Conservation (phyloP, 768 basidiomycete genomes). For the Pleurotus ostreatus region DNA sequence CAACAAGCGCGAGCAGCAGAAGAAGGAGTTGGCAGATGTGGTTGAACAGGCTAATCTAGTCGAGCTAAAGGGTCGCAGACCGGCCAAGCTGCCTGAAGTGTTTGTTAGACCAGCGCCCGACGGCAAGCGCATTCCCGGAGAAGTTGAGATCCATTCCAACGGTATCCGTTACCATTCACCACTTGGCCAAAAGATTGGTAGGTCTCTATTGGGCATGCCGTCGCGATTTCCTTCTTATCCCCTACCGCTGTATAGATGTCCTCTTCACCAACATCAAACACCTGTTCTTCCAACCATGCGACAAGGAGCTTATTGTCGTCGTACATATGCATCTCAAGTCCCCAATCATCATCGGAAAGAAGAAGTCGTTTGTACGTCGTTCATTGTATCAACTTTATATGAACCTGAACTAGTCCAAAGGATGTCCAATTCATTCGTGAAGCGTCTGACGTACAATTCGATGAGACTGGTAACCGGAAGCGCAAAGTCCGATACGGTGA, state of each 20-base stretch:
- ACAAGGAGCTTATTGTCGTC: constrained; percentile 91
- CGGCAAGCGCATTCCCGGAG: constrained; percentile 93
- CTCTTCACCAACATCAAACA: constrained; percentile 98
- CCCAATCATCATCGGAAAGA: constrained; percentile 98
- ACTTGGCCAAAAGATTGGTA: constrained; percentile 88
- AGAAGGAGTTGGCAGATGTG: constrained; percentile 98
- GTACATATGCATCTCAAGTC: constrained; percentile 91
- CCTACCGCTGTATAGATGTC: constrained; percentile 53
- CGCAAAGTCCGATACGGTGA: constrained; percentile 96
- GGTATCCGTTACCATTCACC: constrained; percentile 91
- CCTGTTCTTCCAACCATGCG: constrained; percentile 98
- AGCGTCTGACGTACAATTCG: constrained; percentile 95
- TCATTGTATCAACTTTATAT: constrained; percentile 1
- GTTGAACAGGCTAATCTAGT: constrained; percentile 89
- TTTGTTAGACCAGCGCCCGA: constrained; percentile 93
- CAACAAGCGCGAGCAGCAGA: constrained; percentile 95
- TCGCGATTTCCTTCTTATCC: background rate
- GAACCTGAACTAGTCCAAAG: constrained; percentile 30
- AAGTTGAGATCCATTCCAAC: constrained; percentile 97
- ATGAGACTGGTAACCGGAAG: constrained; percentile 99
- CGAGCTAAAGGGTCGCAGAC: constrained; percentile 86
- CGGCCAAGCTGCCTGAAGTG: constrained; percentile 84
- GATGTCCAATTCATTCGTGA: constrained; percentile 99
- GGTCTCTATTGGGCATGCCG: constrained; percentile 19
- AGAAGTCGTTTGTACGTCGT: constrained; percentile 82